Evolutionary conservation across 2,329 filamentous ascomycete genomes (phyloP).

Genomic region (Aspergillus viridinutans): DNA sequence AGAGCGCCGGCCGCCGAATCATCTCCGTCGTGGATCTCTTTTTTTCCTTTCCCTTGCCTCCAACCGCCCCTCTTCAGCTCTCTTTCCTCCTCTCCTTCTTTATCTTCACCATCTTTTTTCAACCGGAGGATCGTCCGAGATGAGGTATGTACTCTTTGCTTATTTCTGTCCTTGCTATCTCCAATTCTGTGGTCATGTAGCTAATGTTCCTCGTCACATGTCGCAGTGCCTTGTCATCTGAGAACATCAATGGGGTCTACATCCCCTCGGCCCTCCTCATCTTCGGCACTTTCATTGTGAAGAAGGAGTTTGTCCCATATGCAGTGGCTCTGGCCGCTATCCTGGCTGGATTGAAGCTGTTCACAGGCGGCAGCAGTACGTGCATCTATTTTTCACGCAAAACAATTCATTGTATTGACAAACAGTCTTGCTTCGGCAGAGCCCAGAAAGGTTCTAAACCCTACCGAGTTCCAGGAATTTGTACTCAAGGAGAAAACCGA

Average conservation of each 20-base stretch:
- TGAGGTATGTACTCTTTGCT: constrained; percentile 25
- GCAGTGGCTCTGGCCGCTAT: constrained; percentile 63
- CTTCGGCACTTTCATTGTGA: constrained; percentile 70
- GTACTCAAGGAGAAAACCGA: constrained; percentile 91
- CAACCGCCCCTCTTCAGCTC: neutral
- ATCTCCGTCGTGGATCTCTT: constrained; percentile 3
- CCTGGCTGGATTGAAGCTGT: constrained; percentile 69
- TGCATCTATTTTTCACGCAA: constrained; percentile 18
- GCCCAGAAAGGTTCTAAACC: constrained; percentile 78
- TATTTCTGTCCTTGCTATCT: neutral
- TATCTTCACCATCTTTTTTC: neutral
- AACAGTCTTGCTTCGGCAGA: constrained; percentile 45
- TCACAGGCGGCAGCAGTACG: constrained; percentile 64
- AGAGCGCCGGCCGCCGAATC: neutral
- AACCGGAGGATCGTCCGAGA: constrained; percentile 16
- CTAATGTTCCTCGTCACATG: constrained; percentile 11
- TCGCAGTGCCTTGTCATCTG: constrained; percentile 28
- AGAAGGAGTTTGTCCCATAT: constrained; percentile 70
- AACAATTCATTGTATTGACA: constrained; percentile 3
- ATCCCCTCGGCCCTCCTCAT: constrained; percentile 77
- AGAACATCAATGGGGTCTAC: constrained; percentile 75
- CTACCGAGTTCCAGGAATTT: constrained; percentile 84
- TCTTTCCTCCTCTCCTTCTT: constrained; percentile 1
- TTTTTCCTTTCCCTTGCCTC: constrained; percentile 5
- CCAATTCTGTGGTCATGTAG: neutral